A percentile compares a stretch with the other conserved stretches of the same genome.
Conservation (phyloP, 2,329 filamentous ascomycete genomes). For the Rutstroemia sp. region DNA sequence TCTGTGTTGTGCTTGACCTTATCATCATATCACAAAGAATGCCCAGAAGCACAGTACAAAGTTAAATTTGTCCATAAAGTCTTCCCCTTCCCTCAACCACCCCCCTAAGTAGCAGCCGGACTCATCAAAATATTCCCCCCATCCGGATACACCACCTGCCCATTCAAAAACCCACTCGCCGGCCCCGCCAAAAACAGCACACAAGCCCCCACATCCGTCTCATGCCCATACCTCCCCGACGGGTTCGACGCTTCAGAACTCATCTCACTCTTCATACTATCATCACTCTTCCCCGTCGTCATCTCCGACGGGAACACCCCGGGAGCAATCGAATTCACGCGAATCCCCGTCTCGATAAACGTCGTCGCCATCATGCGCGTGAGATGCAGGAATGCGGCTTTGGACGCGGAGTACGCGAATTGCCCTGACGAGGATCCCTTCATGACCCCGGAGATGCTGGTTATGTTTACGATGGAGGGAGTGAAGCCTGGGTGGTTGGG, state of each 20-base stretch:
- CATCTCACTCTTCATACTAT: conserved; percentile 38
- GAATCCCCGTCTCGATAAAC: conserved; percentile 41
- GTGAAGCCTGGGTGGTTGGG: conserved; percentile 22
- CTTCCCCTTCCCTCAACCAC: background rate
- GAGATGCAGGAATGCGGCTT: conserved; percentile 35
- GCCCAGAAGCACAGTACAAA: background rate
- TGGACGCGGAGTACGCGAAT: conserved; percentile 32
- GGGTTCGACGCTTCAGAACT: conserved; percentile 33
- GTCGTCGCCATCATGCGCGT: conserved; percentile 43
- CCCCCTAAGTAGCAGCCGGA: background rate
- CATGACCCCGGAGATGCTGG: conserved; percentile 16
- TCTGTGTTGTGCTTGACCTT: background rate
- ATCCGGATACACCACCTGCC: conserved; percentile 45
- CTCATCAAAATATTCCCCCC: conserved; percentile 26
- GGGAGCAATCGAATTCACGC: conserved; percentile 50
- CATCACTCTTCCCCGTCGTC: conserved; percentile 37
- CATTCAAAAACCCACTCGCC: conserved; percentile 44
- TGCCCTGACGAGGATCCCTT: conserved; percentile 13
- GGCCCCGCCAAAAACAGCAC: conserved; percentile 42
- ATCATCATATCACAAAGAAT: background rate
- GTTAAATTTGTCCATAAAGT: background rate
- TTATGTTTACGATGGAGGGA: conserved; percentile 15
- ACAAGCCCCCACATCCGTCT: conserved; percentile 44
- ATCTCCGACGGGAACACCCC: conserved; percentile 39
- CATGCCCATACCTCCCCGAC: conserved; percentile 34